Base-by-base conservation (phyloP, 495 filamentous ascomycete species). In the Hypoxylon perforatum region DNA sequence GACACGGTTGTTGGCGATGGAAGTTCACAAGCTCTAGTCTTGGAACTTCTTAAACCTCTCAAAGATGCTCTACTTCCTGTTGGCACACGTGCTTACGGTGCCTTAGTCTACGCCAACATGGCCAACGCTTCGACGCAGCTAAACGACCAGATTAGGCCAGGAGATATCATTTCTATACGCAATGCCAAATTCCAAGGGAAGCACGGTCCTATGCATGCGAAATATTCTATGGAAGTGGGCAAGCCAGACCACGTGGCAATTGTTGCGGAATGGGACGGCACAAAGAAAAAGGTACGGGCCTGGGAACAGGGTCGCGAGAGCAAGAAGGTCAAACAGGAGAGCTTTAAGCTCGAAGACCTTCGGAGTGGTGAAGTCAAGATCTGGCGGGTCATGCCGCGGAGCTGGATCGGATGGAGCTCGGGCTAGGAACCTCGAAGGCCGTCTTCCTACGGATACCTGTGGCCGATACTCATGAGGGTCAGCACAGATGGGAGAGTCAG, bases 241-340 rank as follows among this genome's bases (percentile, higher is more conserved):
- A 93, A 91, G 71, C 91, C 91, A 3, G 94, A 97, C 68, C 95
- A 99, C 76, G 95, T 98, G 1, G 96, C 85, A 3, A 82, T 99
- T n/a, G 94, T 98, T n/a, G 85, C 93, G 10, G 95, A 99, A 74
- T 99, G 95, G 95, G 95, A 99, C 75, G 95, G 95, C 28, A 97
- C 93, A 22, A 97, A 97, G 84, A 97, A 97, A 86, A 97, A 97
- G 84, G 90, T 99, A 35, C 81, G 94, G 38, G 94, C 89, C 0
- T 98, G 92, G 91, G 95, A 99, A 73, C 95, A 99, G 73, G 95
- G 94, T 0, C 81, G 95, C 28, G 95, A 98, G 78, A 94, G 88
- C 74, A 95, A 90, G 80, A 98, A 97, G 81, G 91, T 96, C 36
- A 96, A 94, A 81, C 79, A 91, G 57, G 94, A 98, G 81, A 93